Base-by-base conservation (phyloP, 2,329 filamentous ascomycete species). In the Claviceps digitariae region DNA sequence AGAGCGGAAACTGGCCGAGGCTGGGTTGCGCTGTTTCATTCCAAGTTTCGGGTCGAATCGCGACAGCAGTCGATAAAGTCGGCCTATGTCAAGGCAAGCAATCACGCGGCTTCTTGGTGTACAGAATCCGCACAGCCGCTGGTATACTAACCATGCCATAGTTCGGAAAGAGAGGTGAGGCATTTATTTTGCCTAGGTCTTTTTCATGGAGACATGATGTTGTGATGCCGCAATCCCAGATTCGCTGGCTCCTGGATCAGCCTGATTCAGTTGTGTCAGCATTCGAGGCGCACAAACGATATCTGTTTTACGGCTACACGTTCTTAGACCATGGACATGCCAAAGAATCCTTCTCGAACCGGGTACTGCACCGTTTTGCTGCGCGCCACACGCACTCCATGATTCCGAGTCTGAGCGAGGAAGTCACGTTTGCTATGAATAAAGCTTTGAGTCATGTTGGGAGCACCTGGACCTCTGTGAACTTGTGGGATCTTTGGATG, bases 211-310 rank as follows among this genome's bases (percentile, higher is more conserved):
- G 70, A 1, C 63, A 69, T 23, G 72, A 75, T 46, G 67, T 76
- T 41, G 67, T 76, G 50, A 62, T 76, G 4, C 73, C 73, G 2
- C 65, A 63, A 3, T 67, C 66, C 0, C 70, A 74, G 58, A 67
- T 72, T 9, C 59, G 63, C 9, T 76, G 73, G 73, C 67, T 75
- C 60, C 66, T 75, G 54, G 70, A 73, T 44, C 68, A 72, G 57
- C 72, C 73, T n/a, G 73, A 75, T 53, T 59, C 61, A 29, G 58
- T 71, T 2, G 61, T 75, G 29, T 74, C 70, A 1, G 63, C 71
- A 0, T 61, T 68, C 50, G 62, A 68, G 1, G 72, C 73, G 0
- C 73, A 74, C 56, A 64, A 67, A 45, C 63, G 65, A n/a, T 55
- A 68, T 4, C 59, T 73, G 0, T 66, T 69, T 52, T 61, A 62